Conservation (phyloP, 495 filamentous ascomycete species). For the Penicillium herquei region DNA sequence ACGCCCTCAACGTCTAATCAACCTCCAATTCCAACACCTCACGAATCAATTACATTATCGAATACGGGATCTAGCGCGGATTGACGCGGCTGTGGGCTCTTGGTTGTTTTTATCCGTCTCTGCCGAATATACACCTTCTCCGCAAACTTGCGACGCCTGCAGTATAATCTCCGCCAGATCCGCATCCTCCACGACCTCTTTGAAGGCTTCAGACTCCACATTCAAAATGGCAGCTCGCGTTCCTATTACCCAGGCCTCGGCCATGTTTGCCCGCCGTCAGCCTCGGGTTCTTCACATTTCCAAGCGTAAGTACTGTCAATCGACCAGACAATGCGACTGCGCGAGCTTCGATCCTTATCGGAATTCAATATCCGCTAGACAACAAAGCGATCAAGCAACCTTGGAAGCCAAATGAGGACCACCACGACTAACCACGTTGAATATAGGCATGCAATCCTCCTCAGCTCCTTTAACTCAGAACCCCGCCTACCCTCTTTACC, state of each 20-base stretch:
- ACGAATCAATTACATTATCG: constrained; percentile 5
- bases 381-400: not conserved
- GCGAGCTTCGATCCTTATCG: constrained; percentile 1
- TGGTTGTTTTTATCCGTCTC: constrained; percentile 24
- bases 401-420: too few relatives aligned
- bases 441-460: constrained; percentile 35
- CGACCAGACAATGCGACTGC: constrained; percentile 1
- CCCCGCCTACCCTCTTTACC: constrained; percentile 77
- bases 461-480: constrained; percentile 53
- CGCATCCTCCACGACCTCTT: constrained; percentile 5
- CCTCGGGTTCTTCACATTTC: constrained; percentile 30
- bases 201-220: constrained; percentile 4
- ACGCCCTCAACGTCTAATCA: constrained; percentile 39
- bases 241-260: constrained; percentile 35
- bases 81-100: constrained; percentile 34
- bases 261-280: constrained; percentile 40
- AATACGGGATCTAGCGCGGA: constrained; percentile 7
- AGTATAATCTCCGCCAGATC: constrained; percentile 18
- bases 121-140: constrained; percentile 23
- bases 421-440: not conserved
- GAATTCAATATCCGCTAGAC: constrained; percentile 2
- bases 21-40: constrained; percentile 12
- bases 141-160: constrained; percentile 23
- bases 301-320: constrained; percentile 37
- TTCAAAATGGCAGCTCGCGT: constrained; percentile 41